These are phyloP conservation scores for Dryas octopetala DNA, from an alignment of 306 rosid species.

Conservation along the genomic window DNA sequence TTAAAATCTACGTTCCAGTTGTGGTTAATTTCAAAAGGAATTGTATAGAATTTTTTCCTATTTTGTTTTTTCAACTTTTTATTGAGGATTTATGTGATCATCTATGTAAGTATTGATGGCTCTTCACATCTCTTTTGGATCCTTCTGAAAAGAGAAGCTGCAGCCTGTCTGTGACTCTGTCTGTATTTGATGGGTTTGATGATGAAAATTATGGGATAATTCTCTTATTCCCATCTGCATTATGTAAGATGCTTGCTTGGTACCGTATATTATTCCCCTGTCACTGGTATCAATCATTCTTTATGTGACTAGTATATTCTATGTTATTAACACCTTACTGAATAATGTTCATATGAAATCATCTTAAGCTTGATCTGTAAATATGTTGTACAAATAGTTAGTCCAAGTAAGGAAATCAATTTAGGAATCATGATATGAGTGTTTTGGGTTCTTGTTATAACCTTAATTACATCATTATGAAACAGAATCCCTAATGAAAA, in stretches of 20 bases:
- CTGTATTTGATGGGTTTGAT: constrained; percentile 25
- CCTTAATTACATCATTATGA: neutral
- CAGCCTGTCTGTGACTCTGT: constrained; percentile 3
- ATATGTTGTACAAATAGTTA: too few species aligned
- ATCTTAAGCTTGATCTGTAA: too few species aligned
- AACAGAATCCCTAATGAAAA: neutral
- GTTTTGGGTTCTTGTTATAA: neutral
- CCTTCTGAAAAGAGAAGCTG: constrained; percentile 26
- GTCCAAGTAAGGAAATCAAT: too few species aligned
- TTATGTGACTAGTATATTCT: neutral
- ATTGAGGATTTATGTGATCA: constrained; percentile 21
- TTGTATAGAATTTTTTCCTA: constrained; percentile 34
- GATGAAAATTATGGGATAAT: constrained; percentile 24
- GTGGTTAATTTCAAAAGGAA: constrained; percentile 19
- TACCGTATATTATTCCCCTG: constrained; percentile 2
- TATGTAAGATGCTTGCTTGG: constrained; percentile 3
- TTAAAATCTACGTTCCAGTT: neutral
- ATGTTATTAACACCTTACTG: neutral
- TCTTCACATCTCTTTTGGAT: constrained; percentile 6
- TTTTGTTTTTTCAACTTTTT: constrained; percentile 5
- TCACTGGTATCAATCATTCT: neutral
- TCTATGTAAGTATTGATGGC: constrained; percentile 22
- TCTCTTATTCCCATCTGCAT: constrained; percentile 20
- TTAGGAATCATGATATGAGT: neutral
- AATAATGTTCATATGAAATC: too few species aligned